Evolutionary conservation across 225 moss, liverwort and hornwort species (phyloP).

Genomic region (Physcomitrellopsis africana): DNA sequence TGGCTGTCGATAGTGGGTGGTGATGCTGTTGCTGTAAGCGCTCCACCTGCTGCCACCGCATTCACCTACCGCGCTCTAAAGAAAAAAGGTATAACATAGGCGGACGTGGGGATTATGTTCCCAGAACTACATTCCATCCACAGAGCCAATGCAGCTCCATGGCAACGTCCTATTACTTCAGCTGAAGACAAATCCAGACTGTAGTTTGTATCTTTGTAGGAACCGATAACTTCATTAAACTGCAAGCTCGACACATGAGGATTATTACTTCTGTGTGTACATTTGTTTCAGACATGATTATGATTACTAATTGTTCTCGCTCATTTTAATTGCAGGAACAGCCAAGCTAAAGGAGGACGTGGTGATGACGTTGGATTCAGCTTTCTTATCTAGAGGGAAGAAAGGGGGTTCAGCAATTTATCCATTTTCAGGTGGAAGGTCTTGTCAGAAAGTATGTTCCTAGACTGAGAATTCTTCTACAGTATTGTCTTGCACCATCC

Average conservation of each 20-base stretch:
- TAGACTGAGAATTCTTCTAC: too few species aligned
- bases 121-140: background rate
- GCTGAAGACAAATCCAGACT: background rate
- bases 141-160: too few species aligned
- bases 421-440: too few species aligned
- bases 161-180: too few species aligned
- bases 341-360: too few species aligned
- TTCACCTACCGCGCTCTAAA: slow-evolving; percentile 38
- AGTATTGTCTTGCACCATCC: too few species aligned
- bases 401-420: too few species aligned
- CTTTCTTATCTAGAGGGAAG: too few species aligned
- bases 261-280: rapidly evolving
- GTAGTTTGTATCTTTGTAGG: background rate
- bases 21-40: slow-evolving; percentile 60
- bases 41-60: slow-evolving; percentile 45
- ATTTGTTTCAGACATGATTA: background rate
- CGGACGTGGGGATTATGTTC: background rate
- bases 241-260: background rate
- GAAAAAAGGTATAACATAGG: slow-evolving; percentile 35
- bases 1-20: slow-evolving; percentile 54
- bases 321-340: slow-evolving; percentile 47
- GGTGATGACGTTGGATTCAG: slow-evolving; percentile 75
- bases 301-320: background rate
- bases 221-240: rapidly evolving
- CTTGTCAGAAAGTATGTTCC: too few species aligned